These are phyloP conservation scores for Penium margaritaceum DNA, from an alignment of 139 green algal genomes.

Conservation along the genomic window DNA sequence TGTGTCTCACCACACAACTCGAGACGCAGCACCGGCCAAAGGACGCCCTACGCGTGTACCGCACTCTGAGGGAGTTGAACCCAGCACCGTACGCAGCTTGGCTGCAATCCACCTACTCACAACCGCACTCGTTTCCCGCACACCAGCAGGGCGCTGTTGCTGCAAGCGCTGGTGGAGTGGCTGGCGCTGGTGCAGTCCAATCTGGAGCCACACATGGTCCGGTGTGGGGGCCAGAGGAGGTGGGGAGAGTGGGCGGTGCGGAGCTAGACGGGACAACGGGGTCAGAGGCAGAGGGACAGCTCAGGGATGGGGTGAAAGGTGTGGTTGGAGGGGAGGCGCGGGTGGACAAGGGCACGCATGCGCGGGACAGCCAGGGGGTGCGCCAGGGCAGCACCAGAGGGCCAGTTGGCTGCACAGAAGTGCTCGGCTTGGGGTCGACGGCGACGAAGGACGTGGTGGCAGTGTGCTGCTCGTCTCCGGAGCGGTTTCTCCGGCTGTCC, in stretches of 20 bases:
- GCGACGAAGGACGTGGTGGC: neutral
- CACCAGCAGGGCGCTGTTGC: slow-evolving; percentile 54
- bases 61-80: slow-evolving; percentile 71
- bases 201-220: no score
- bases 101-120: slow-evolving; percentile 62
- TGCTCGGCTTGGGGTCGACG: neutral
- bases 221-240: no score
- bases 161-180: neutral
- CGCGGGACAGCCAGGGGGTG: neutral
- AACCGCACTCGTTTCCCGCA: slow-evolving; percentile 87
- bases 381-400: neutral
- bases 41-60: slow-evolving; percentile 63
- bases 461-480: slow-evolving; percentile 83
- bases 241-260: no score
- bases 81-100: slow-evolving; percentile 88
- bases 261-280: no score
- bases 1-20: slow-evolving; percentile 77
- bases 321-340: no score
- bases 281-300: neutral
- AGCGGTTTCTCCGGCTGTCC: slow-evolving; percentile 78
- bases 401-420: no score
- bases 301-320: slow-evolving; percentile 2
- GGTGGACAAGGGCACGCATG: no score
- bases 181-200: slow-evolving; percentile 8
- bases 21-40: slow-evolving; percentile 1